Percentiles rank a stretch among this genome's conserved stretches.
phyloP scores from a whole-genome alignment of 2,329 filamentous ascomycete species.

The Nemania diffusa region DNA sequence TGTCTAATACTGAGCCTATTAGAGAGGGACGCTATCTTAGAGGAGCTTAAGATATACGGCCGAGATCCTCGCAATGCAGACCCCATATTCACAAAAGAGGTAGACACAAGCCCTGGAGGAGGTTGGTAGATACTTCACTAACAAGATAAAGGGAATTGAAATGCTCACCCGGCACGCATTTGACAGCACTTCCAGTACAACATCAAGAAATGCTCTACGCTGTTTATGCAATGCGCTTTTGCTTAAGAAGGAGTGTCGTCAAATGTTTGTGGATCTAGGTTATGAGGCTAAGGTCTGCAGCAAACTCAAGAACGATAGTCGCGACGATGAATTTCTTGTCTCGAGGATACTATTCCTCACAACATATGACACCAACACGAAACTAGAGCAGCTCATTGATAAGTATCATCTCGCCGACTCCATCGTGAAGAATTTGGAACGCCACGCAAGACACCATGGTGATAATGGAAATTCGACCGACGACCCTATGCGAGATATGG shows the following conservation, averaged over 20 bases:
- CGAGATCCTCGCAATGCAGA: conserved; percentile 77
- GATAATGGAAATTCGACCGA: conserved; percentile 46
- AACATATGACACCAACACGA: conserved; percentile 78
- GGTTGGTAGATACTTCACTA: conserved; percentile 28
- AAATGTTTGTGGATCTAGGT: conserved; percentile 77
- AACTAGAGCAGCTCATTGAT: conserved; percentile 72
- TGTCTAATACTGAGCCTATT: conserved; percentile 29
- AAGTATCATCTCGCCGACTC: conserved; percentile 73
- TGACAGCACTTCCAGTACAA: conserved; percentile 68
- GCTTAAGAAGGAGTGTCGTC: conserved; percentile 72
- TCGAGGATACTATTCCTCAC: conserved; percentile 83
- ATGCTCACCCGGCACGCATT: conserved; percentile 80
- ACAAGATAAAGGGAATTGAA: conserved; percentile 71
- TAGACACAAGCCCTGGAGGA: conserved; percentile 49
- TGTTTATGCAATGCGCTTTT: conserved; percentile 88
- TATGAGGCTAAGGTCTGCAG: conserved; percentile 75
- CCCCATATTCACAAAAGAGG: conserved; percentile 85
- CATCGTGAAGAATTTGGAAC: conserved; percentile 74
- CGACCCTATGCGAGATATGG: conserved; percentile 78
- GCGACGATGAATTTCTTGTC: conserved; percentile 86
- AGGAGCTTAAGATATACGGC: conserved; percentile 81
- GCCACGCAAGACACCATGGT: conserved; percentile 67
- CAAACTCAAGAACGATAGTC: conserved; percentile 75
- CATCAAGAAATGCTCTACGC: conserved; percentile 79
- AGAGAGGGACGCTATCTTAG: conserved; percentile 70